phyloP scores from a whole-genome alignment of 257 asterid genomes.

The Petunia axillaris region DNA sequence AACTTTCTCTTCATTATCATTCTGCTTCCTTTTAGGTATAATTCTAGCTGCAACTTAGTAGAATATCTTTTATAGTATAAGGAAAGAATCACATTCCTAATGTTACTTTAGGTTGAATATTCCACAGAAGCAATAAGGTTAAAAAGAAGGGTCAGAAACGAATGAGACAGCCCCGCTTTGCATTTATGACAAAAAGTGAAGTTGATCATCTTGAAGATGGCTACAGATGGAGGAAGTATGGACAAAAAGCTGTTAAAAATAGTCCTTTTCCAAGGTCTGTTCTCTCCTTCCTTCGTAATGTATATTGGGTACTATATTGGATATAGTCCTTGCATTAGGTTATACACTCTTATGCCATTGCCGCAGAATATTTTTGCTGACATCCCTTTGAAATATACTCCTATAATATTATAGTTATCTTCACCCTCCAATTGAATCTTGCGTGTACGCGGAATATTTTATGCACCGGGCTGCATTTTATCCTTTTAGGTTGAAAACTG shows the following conservation, averaged over 20 bases:
- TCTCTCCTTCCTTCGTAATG: background rate
- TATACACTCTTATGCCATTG: no score
- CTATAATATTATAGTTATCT: no score
- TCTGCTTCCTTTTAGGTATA: background rate
- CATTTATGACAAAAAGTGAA: slow-evolving; percentile 88
- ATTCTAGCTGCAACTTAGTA: background rate
- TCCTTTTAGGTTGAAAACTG: no score
- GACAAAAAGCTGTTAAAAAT: slow-evolving; percentile 84
- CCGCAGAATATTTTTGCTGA: no score
- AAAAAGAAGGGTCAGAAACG: slow-evolving; percentile 72
- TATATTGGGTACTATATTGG: no score
- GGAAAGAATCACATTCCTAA: background rate
- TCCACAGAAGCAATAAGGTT: slow-evolving; percentile 63
- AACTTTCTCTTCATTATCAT: background rate
- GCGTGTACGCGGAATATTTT: no score
- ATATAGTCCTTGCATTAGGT: no score
- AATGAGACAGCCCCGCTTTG: slow-evolving; percentile 68
- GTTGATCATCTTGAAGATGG: slow-evolving; percentile 94
- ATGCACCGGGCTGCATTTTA: no score
- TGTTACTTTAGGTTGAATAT: slow-evolving; percentile 25
- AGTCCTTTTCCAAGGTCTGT: slow-evolving; percentile 76
- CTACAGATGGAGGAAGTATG: slow-evolving; percentile 90
- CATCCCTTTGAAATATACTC: no score
- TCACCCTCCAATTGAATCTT: no score
- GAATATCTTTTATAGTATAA: background rate